Conservation (phyloP, 768 basidiomycete species). For the Rossbeevera mucosa region DNA sequence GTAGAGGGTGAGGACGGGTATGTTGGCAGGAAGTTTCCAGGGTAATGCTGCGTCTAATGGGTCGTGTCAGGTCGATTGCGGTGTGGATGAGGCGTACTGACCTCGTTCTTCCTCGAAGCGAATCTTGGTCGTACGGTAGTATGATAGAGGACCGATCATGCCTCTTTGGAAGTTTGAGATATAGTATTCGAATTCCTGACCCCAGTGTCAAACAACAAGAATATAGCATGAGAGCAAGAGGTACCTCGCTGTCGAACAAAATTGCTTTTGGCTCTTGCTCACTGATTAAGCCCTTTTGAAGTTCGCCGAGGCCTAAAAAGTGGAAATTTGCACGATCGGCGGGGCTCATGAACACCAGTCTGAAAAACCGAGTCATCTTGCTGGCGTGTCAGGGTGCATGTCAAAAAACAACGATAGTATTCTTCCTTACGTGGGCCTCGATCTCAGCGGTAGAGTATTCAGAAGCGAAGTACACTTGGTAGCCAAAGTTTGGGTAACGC, state of each 20-base stretch:
- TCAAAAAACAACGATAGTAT: not conserved
- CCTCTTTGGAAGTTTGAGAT: slow-evolving; percentile 39
- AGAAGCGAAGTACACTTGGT: slow-evolving; percentile 64
- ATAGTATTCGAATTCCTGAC: slow-evolving; percentile 57
- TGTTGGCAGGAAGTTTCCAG: slow-evolving; percentile 38
- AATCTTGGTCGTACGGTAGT: slow-evolving; percentile 59
- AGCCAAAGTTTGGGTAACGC: slow-evolving; percentile 54
- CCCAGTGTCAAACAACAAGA: slow-evolving; percentile 3
- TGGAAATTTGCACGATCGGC: not conserved
- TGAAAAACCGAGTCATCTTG: slow-evolving; percentile 18
- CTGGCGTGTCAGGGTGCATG: slow-evolving; percentile 24
- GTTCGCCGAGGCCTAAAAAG: not conserved
- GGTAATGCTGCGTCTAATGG: slow-evolving; percentile 42
- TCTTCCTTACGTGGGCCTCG: slow-evolving; percentile 47
- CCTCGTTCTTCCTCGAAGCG: slow-evolving; percentile 65
- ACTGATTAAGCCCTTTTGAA: slow-evolving; percentile 8
- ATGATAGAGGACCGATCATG: slow-evolving; percentile 72
- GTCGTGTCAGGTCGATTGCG: not conserved
- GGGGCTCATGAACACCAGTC: slow-evolving; percentile 4
- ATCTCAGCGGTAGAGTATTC: slow-evolving; percentile 49
- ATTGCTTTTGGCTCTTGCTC: slow-evolving; percentile 7
- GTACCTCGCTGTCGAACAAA: slow-evolving; percentile 19
- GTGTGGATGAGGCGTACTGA: not conserved
- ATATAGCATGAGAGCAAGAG: not conserved
- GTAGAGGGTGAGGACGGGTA: slow-evolving; percentile 60